Evolutionary conservation across 169 alveolate genomes (phyloP), one percentile per base, ranked within the genome.

Genomic region (Plasmodium blacklocki): DNA sequence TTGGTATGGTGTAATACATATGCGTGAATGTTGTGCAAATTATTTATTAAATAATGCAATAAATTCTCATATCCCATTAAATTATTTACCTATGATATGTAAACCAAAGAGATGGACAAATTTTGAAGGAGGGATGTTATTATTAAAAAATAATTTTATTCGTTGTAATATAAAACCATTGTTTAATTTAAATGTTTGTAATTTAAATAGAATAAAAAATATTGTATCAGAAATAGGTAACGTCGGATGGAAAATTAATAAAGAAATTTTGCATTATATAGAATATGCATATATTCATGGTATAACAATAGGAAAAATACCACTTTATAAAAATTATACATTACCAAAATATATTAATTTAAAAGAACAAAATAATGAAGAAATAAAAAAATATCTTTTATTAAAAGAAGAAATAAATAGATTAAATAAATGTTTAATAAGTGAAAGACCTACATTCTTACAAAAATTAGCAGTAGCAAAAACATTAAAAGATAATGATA

Each of bases 381-480:
- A 71, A 12, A 64, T 72, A 21, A 74, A 59, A 32, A 74, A 88
- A 47, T 76, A 75, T 14, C 60, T 73, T 50, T 45, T 74, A 18
- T 50, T 73, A 73, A 74, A 47, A 12, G 93, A 74, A 39, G 94
- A 68, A 73, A 83, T 66, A 32, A 87, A 83, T 58, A 88, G 90
- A 93, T 67, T 78, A 74, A 87, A 91, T 54, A 92, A 91, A 54
- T 74, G 93, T 29, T 78, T 92, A 21, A 64, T 93, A 56, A 88
- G 94, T 49, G 96, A 93, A 73, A 60, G 93, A 26, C 93, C 96
- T 3, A 90, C 94, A 9, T 92, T 94, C 62, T 72, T 88, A 71
- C 89, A 94, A 64, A 83, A 94, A 72, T 90, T 97, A 1, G 93
- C 96, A 0, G 96, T 96, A 2, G 99, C 99, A 0, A 91, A 93